Conservation (phyloP, 2,329 filamentous ascomycete genomes). For the Tolypocladium pustulatum region DNA sequence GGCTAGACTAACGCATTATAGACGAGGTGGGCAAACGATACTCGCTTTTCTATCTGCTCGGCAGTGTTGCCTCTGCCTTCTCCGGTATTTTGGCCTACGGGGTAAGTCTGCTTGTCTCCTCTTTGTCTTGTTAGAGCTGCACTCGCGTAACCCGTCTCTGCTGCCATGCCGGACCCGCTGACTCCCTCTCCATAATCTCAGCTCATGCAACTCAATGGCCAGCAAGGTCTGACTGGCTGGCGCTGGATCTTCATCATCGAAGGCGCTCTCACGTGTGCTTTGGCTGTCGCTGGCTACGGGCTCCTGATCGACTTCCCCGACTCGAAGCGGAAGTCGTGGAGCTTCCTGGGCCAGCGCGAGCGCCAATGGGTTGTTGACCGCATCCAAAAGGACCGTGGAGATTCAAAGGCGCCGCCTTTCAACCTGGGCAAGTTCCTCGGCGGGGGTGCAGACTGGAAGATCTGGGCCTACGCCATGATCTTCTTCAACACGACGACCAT, state of each 20-base stretch:
- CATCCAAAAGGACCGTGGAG: slow-evolving; percentile 47
- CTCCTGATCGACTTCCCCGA: slow-evolving; percentile 56
- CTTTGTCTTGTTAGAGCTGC: no score
- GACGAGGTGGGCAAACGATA: slow-evolving; percentile 63
- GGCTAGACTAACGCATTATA: slow-evolving; percentile 5
- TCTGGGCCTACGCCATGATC: slow-evolving; percentile 52
- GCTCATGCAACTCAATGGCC: slow-evolving; percentile 53
- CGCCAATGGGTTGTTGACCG: slow-evolving; percentile 40
- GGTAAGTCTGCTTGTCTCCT: slow-evolving; percentile 25
- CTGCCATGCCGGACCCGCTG: neutral
- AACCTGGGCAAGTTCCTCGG: slow-evolving; percentile 33
- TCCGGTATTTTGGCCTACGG: slow-evolving; percentile 62
- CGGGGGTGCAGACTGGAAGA: slow-evolving; percentile 39
- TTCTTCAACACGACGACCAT: slow-evolving; percentile 60
- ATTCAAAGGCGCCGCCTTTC: slow-evolving; percentile 44
- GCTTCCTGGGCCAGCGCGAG: slow-evolving; percentile 42
- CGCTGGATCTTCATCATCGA: slow-evolving; percentile 55
- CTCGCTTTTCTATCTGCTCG: slow-evolving; percentile 58
- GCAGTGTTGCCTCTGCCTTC: slow-evolving; percentile 55
- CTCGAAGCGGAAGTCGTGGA: slow-evolving; percentile 36
- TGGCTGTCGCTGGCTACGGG: slow-evolving; percentile 42
- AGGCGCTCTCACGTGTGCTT: slow-evolving; percentile 41
- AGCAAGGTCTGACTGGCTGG: slow-evolving; percentile 46
- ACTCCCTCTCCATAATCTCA: slow-evolving; percentile 10
- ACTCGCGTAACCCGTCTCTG: neutral